Evolutionary conservation across 257 asterid genomes (phyloP).

Genomic region (Paraleonurus japonicus): DNA sequence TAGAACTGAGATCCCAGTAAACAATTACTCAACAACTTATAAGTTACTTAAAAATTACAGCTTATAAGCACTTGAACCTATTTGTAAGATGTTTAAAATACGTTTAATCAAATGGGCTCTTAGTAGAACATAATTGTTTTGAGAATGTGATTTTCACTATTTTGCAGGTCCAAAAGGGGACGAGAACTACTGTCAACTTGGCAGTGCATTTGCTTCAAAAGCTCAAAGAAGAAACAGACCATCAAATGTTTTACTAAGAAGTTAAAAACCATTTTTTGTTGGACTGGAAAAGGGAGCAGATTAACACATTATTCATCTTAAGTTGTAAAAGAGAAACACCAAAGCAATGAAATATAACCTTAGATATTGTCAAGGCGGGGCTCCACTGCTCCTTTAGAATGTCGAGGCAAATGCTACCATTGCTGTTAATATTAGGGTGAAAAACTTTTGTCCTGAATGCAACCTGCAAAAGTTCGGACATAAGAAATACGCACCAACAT

Average conservation of each 20-base stretch:
- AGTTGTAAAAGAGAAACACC: not conserved
- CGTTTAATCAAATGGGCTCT: too few species aligned
- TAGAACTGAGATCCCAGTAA: not conserved
- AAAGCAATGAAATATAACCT: conserved; percentile 41
- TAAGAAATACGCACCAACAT: not conserved
- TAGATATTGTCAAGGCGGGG: conserved; percentile 74
- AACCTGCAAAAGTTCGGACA: conserved; percentile 39
- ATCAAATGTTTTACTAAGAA: not conserved
- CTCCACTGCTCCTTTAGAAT: conserved; percentile 84
- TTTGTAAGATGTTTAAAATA: too few species aligned
- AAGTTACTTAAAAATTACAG: too few species aligned
- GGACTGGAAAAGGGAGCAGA: not conserved
- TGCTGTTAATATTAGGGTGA: conserved; percentile 65
- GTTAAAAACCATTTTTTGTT: not conserved
- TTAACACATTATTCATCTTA: not conserved
- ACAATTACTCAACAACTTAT: not conserved
- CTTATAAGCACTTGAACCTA: too few species aligned
- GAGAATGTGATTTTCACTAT: not conserved
- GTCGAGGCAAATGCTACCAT: conserved; percentile 75
- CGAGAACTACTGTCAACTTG: not conserved
- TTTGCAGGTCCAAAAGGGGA: not conserved
- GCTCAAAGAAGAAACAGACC: not conserved
- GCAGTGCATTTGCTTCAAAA: not conserved
- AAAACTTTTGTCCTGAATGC: conserved; percentile 55
- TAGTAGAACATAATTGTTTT: not conserved